A percentile compares a stretch with the other conserved stretches of the same genome.
These are phyloP conservation scores for Penicillium brasilianum DNA, from an alignment of 2,329 filamentous ascomycete genomes.

Conservation along the genomic window DNA sequence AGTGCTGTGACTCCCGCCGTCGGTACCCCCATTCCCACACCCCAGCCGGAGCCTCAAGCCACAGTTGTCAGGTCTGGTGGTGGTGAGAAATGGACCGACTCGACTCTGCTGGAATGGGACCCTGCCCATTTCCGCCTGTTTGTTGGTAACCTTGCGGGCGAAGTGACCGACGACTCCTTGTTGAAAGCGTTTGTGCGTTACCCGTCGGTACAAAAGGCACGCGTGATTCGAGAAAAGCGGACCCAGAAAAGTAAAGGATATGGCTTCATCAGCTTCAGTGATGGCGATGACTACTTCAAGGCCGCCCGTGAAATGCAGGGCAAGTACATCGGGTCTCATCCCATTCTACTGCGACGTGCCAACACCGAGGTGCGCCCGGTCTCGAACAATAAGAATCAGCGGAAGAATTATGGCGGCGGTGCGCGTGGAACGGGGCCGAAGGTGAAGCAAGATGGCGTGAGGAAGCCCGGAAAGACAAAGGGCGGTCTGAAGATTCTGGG, in stretches of 20 bases:
- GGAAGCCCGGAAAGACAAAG: slow-evolving; percentile 53
- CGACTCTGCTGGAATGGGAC: slow-evolving; percentile 91
- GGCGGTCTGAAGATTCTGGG: slow-evolving; percentile 52
- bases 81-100: slow-evolving; percentile 90
- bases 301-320: slow-evolving; percentile 98
- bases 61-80: slow-evolving; percentile 89
- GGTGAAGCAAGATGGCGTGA: slow-evolving; percentile 50
- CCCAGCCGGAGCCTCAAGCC: slow-evolving; percentile 63
- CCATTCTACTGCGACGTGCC: slow-evolving; percentile 82
- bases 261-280: slow-evolving; percentile 93
- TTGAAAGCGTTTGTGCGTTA: slow-evolving; percentile 92
- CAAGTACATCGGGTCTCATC: slow-evolving; percentile 98
- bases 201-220: slow-evolving; percentile 85
- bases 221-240: slow-evolving; percentile 92
- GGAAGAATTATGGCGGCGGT: slow-evolving; percentile 48
- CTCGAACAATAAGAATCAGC: slow-evolving; percentile 69
- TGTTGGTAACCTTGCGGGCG: slow-evolving; percentile 93
- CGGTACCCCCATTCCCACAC: slow-evolving; percentile 49
- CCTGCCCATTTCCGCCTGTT: slow-evolving; percentile 92
- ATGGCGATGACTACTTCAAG: slow-evolving; percentile 95
- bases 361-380: slow-evolving; percentile 88
- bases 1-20: slow-evolving; percentile 36
- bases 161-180: slow-evolving; percentile 94
- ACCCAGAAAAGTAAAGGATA: slow-evolving; percentile 96
- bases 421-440: slow-evolving; percentile 46